These are phyloP conservation scores for Acanthamoeba castellanii DNA, from an alignment of 208 protist species.

Conservation along the genomic window DNA sequence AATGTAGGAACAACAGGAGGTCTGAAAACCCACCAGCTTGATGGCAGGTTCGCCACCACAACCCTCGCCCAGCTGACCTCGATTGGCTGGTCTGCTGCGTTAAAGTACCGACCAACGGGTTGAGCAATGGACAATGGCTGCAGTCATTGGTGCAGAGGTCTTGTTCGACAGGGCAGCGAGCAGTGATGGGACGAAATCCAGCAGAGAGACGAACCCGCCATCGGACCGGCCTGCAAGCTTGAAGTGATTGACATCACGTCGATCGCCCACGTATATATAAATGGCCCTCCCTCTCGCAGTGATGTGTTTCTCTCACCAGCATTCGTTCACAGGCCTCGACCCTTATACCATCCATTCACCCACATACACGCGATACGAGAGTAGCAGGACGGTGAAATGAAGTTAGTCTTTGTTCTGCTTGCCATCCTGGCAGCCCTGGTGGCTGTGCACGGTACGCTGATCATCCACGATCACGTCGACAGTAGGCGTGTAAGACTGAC, in stretches of 20 bases:
- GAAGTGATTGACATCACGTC: too few relatives aligned
- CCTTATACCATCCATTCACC: background rate
- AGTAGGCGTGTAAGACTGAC: too few relatives aligned
- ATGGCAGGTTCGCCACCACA: too few relatives aligned
- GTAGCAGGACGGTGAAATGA: background rate
- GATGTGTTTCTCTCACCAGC: background rate
- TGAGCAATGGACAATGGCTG: too few relatives aligned
- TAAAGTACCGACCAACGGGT: too few relatives aligned
- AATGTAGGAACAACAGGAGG: too few relatives aligned
- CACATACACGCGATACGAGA: background rate
- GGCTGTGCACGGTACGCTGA: background rate
- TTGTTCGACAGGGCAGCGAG: background rate
- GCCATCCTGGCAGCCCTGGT: background rate
- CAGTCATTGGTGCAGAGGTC: background rate
- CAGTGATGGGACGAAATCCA: background rate
- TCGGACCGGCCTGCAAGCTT: background rate
- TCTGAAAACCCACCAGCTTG: too few relatives aligned
- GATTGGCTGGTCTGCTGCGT: too few relatives aligned
- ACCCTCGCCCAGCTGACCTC: too few relatives aligned
- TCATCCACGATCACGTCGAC: background rate
- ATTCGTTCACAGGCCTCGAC: background rate
- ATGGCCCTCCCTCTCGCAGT: background rate
- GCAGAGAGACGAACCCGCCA: background rate
- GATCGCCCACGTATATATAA: background rate
- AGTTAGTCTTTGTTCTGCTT: background rate